Evolutionary conservation across 139 green algal species (phyloP).

Genomic region (Chlorella ohadii): DNA sequence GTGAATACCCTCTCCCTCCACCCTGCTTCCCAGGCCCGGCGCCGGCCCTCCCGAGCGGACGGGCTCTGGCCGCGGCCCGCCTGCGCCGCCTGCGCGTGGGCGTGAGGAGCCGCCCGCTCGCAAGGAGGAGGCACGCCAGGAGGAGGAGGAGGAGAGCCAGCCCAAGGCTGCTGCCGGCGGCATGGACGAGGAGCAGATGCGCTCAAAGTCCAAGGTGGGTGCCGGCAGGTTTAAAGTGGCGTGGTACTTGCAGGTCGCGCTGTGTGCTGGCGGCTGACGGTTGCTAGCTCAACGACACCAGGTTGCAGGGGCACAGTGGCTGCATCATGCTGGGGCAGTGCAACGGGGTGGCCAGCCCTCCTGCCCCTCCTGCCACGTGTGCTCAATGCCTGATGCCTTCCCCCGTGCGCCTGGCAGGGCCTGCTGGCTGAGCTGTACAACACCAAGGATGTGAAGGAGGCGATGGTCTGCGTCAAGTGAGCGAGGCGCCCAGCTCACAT

Average conservation of each 20-base stretch:
- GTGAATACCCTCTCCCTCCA: neutral
- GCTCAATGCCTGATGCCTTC: too few species aligned
- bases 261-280: too few species aligned
- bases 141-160: neutral
- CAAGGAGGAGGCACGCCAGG: neutral
- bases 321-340: too few species aligned
- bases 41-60: constrained; percentile 9
- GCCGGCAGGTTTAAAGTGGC: too few species aligned
- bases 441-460: constrained; percentile 44
- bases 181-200: constrained; percentile 30
- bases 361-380: too few species aligned
- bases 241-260: too few species aligned
- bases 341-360: too few species aligned
- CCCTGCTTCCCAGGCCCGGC: neutral
- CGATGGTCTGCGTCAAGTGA: constrained; percentile 31
- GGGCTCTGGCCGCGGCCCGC: constrained; percentile 2
- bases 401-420: neutral
- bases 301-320: too few species aligned
- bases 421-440: constrained; percentile 41
- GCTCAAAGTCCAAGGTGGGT: constrained; percentile 29
- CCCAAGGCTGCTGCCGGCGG: neutral
- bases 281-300: too few species aligned
- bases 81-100: neutral
- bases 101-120: neutral
- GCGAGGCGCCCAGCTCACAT: neutral